These are phyloP conservation scores for Hordeum vulgare DNA, from an alignment of 176 grass and related monocot species.

Conservation along the genomic window DNA sequence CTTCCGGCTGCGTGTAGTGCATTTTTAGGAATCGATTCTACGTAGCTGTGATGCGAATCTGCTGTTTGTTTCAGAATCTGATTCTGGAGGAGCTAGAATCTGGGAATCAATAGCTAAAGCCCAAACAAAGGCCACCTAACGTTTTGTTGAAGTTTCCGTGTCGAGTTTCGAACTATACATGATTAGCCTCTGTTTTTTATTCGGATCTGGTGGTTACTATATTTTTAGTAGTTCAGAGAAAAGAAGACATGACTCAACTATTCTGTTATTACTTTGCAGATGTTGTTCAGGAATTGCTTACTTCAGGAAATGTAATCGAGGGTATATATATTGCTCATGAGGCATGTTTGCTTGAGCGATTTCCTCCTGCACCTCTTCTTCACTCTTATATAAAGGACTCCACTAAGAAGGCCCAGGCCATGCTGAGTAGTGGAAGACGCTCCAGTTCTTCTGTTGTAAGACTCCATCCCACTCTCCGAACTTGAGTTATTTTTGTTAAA, in stretches of 20 bases:
- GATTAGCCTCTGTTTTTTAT: conserved; percentile 1
- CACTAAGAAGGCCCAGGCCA: conserved; percentile 51
- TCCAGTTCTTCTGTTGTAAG: conserved; percentile 54
- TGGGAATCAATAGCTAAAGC: too few relatives aligned
- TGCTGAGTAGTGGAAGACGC: conserved; percentile 40
- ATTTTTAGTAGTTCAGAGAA: background rate
- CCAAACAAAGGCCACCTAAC: too few relatives aligned
- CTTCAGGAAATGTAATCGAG: conserved; percentile 54
- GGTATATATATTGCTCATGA: conserved; percentile 66
- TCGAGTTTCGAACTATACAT: background rate
- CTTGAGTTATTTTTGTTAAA: background rate
- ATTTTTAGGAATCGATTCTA: too few relatives aligned
- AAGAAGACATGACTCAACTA: conserved; percentile 11
- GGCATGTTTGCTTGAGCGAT: conserved; percentile 47
- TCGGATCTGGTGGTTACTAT: background rate
- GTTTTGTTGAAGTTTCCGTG: background rate
- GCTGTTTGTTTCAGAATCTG: too few relatives aligned
- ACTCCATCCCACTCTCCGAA: background rate
- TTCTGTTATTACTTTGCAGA: conserved; percentile 38
- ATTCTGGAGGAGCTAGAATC: too few relatives aligned
- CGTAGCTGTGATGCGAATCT: too few relatives aligned
- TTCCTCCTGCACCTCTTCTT: conserved; percentile 53
- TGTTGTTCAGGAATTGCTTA: conserved; percentile 54
- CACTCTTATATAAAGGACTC: conserved; percentile 49
- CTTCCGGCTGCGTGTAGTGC: too few relatives aligned